Evolutionary conservation across 495 filamentous ascomycete species (phyloP).

Genomic region (Aspergillus asperescens): DNA sequence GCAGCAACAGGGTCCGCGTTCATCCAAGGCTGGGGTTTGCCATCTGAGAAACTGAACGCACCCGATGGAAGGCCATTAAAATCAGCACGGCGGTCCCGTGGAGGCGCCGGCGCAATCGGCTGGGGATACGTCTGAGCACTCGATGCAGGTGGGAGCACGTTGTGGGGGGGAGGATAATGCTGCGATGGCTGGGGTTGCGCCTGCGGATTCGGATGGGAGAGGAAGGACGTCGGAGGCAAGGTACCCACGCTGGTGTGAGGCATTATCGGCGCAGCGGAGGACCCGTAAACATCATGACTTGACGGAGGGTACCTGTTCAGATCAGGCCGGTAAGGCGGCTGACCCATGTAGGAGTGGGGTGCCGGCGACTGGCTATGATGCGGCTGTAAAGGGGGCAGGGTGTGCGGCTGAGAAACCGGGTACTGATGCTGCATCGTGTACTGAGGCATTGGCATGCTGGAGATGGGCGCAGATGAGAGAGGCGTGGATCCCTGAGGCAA

Average conservation of each 20-base stretch:
- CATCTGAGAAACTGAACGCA: slow-evolving; percentile 49
- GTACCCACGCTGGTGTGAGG: slow-evolving; percentile 56
- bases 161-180: slow-evolving; percentile 56
- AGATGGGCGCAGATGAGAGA: slow-evolving; percentile 39
- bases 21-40: slow-evolving; percentile 39
- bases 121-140: slow-evolving; percentile 63
- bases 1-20: slow-evolving; percentile 33
- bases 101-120: slow-evolving; percentile 65
- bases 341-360: slow-evolving; percentile 53
- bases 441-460: slow-evolving; percentile 47
- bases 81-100: slow-evolving; percentile 50
- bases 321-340: slow-evolving; percentile 54
- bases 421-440: slow-evolving; percentile 55
- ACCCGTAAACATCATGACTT: slow-evolving; percentile 56
- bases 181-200: slow-evolving; percentile 50
- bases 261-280: slow-evolving; percentile 41
- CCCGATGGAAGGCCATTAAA: slow-evolving; percentile 58
- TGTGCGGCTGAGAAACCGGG: slow-evolving; percentile 55
- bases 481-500: slow-evolving; percentile 50
- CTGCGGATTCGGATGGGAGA: slow-evolving; percentile 49
- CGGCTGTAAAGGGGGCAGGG: slow-evolving; percentile 65
- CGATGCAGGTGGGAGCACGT: slow-evolving; percentile 60
- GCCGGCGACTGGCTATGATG: slow-evolving; percentile 48
- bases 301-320: slow-evolving; percentile 58
- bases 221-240: slow-evolving; percentile 49